Conservation (phyloP, 345 rosid species). For the Sonneratia caseolaris region DNA sequence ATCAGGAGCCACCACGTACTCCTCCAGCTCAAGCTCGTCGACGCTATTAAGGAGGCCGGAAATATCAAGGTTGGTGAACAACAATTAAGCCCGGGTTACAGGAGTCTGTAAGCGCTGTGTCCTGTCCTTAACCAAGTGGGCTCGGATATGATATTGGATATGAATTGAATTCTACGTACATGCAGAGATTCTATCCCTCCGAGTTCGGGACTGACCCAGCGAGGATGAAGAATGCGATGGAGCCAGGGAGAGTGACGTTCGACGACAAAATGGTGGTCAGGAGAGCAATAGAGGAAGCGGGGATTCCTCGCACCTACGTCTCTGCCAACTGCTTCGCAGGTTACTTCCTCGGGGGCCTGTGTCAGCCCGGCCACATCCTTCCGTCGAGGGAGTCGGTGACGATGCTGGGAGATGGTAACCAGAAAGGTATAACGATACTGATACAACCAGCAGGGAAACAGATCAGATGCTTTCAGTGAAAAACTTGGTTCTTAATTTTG, state of each 20-base stretch:
- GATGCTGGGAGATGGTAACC: conserved; percentile 35
- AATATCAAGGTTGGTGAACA: conserved; percentile 47
- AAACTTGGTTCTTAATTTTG: too few relatives aligned
- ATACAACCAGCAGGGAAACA: too few relatives aligned
- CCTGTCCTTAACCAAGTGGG: neutral
- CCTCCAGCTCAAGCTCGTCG: conserved; percentile 72
- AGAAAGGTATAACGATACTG: conserved; percentile 22
- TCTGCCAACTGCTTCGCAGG: conserved; percentile 59
- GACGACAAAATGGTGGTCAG: conserved; percentile 55
- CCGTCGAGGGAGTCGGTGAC: conserved; percentile 37
- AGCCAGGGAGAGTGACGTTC: conserved; percentile 43
- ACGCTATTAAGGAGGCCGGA: conserved; percentile 82
- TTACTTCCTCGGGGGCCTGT: conserved; percentile 40
- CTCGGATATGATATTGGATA: neutral
- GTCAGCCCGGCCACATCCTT: conserved; percentile 40
- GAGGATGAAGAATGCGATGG: conserved; percentile 40
- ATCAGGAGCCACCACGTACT: conserved; percentile 63
- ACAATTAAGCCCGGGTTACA: neutral
- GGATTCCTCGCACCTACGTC: conserved; percentile 37
- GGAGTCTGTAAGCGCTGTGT: neutral
- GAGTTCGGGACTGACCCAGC: conserved; percentile 50
- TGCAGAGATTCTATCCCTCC: conserved; percentile 49
- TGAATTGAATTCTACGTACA: neutral
- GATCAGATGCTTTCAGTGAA: too few relatives aligned
- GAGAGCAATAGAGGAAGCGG: conserved; percentile 35